Evolutionary conservation across 2,329 filamentous ascomycete genomes (phyloP), one percentile per base, ranked within the genome.

Genomic region (Scedosporium apiospermum): DNA sequence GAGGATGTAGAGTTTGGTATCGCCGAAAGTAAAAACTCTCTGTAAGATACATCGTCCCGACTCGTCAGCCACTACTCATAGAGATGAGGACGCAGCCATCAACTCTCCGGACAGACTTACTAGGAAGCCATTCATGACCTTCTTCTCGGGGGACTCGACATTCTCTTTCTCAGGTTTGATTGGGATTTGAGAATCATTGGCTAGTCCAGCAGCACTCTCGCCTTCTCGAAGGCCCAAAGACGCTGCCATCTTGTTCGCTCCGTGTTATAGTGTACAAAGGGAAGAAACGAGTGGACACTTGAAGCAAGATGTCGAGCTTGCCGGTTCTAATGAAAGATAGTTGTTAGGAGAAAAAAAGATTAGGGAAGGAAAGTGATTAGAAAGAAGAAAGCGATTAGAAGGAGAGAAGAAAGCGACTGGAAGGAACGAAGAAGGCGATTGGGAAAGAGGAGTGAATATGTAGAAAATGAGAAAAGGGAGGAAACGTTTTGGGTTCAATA

Each of bases 21-120:
- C 26, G 1, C 67, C 69, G 42, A 67, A 71, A 6, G 38, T 63
- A 51, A 71, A 71, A 21, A 71, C 65, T 58, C 69, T 66, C 69
- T 71, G 57, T 18, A 26, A 23, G 14, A 42, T 6, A 5, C 9
- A 42, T 23, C 4, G 21, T 5, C 42, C 18, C 18, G 16, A 7
- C 42, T 34, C 30, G 42, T 18, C 18, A 18, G 42, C 42, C 42
- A 18, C 42, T 16, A 18, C 14, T 18, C 14, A 46, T 46, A n/a
- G 2, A n/a, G 42, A 9, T 34, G 30, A 34, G 30, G 7, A 34
- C 5, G 30, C 7, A 9, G 30, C 30, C 42, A 16, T 16, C 42
- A 18, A 16, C 18, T 46, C 14, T 18, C 4, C 26, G 27, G 27
- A 12, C 3, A 6, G 16, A n/a, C 57, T 58, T 58, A 58, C 57